These are phyloP conservation scores for Backusella morwellensis DNA, from an alignment of 192 early-diverging fungal genomes.

Conservation along the genomic window DNA sequence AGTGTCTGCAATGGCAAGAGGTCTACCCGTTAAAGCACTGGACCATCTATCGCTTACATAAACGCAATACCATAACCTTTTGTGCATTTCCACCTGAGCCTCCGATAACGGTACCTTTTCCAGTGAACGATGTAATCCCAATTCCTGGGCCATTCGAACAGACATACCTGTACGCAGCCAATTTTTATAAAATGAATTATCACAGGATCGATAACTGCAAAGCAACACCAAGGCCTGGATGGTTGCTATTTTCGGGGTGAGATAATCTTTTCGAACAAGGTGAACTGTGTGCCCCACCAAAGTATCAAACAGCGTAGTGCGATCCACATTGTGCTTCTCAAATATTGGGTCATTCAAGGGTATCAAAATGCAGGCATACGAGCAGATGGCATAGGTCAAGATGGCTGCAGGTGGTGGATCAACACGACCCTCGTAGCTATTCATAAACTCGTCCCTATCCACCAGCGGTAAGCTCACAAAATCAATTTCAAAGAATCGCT, in stretches of 20 bases:
- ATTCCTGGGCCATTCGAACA: constrained; percentile 72
- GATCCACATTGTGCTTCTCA: not conserved
- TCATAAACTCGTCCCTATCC: constrained; percentile 10
- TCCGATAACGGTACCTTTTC: constrained; percentile 38
- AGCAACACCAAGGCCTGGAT: constrained; percentile 65
- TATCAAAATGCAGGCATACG: constrained; percentile 10
- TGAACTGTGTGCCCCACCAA: constrained; percentile 8
- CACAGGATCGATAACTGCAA: constrained; percentile 43
- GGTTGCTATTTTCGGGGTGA: constrained; percentile 45
- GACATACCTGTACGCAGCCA: constrained; percentile 46
- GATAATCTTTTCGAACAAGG: constrained; percentile 57
- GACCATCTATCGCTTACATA: constrained; percentile 65
- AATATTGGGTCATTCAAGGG: constrained; percentile 15
- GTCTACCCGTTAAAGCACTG: constrained; percentile 31
- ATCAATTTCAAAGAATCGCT: constrained; percentile 16
- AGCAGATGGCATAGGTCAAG: constrained; percentile 17
- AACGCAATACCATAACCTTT: constrained; percentile 69
- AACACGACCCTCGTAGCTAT: not conserved
- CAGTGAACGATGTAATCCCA: constrained; percentile 70
- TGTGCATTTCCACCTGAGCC: constrained; percentile 53
- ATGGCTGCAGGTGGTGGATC: constrained; percentile 2
- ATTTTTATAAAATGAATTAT: constrained; percentile 12
- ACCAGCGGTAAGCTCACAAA: constrained; percentile 14
- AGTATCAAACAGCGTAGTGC: constrained; percentile 10
- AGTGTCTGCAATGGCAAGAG: constrained; percentile 42